phyloP scores from a whole-genome alignment of 176 grass and related monocot genomes.

The Aegilops tauschii region DNA sequence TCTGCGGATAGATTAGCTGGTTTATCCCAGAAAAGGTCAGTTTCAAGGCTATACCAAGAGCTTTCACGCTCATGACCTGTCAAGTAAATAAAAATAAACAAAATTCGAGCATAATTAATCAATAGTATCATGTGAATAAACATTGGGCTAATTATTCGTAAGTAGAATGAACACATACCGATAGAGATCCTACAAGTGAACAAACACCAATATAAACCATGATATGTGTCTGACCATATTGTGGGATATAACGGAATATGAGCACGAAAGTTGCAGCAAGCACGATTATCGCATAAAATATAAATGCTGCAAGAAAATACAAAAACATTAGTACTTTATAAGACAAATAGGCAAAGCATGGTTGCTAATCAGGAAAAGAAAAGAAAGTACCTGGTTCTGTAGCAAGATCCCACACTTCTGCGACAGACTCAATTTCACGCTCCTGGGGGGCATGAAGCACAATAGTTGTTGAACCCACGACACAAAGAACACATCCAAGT shows the following conservation, averaged over 20 bases:
- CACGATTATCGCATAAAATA: conserved; percentile 68
- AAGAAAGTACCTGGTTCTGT: conserved; percentile 81
- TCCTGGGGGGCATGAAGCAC: conserved; percentile 96
- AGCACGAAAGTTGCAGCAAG: conserved; percentile 76
- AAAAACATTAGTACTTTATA: conserved; percentile 24
- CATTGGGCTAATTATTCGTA: background rate
- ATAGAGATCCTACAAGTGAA: conserved; percentile 94
- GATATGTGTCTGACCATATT: conserved; percentile 94
- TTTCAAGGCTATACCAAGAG: conserved; percentile 94
- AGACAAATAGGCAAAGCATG: background rate
- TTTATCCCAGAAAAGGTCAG: conserved; percentile 95
- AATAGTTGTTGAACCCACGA: conserved; percentile 94
- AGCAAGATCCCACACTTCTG: conserved; percentile 94
- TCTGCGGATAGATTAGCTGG: conserved; percentile 90
- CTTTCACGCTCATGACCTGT: conserved; percentile 99
- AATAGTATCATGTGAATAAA: background rate
- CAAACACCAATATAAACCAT: conserved; percentile 98
- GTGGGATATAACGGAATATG: conserved; percentile 72
- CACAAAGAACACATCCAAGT: conserved; percentile 93
- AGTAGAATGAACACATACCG: conserved; percentile 48
- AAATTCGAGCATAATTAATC: background rate
- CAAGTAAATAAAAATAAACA: conserved; percentile 16
- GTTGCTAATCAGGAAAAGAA: background rate
- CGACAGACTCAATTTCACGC: conserved; percentile 81
- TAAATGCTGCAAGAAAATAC: conserved; percentile 57